Evolutionary conservation across 1,284 basidiomycete genomes (phyloP).

Genomic region (Fomes fomentarius): DNA sequence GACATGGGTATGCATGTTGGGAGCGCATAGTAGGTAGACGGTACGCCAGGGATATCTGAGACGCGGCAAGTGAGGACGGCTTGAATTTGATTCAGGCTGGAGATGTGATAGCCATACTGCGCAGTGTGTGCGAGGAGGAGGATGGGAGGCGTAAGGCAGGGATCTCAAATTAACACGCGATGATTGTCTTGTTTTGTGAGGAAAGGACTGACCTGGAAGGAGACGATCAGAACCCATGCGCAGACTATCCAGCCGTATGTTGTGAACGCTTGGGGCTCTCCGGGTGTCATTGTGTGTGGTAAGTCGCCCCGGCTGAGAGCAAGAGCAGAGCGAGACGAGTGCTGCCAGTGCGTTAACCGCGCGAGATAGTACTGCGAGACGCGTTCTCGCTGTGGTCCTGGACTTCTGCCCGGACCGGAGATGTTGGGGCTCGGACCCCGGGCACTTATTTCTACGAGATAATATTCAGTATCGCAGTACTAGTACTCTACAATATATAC

Average conservation of each 20-base stretch:
- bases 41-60: constrained; percentile 16
- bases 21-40: constrained; percentile 37
- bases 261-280: constrained; percentile 47
- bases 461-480: no score
- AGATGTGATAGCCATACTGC: constrained; percentile 83
- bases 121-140: neutral
- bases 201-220: constrained; percentile 57
- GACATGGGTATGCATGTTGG: constrained; percentile 80
- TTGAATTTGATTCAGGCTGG: constrained; percentile 87
- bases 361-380: no score
- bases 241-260: constrained; percentile 63
- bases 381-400: no score
- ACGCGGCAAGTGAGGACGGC: constrained; percentile 70
- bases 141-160: no score
- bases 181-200: neutral
- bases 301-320: no score
- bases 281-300: constrained; percentile 16
- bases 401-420: no score
- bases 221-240: constrained; percentile 62
- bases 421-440: no score
- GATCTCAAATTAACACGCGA: neutral
- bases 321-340: neutral
- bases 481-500: no score
- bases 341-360: no score
- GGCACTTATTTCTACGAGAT: no score